These are phyloP conservation scores for Ganoderma lucidum DNA, from an alignment of 1,284 basidiomycete genomes.

Conservation along the genomic window DNA sequence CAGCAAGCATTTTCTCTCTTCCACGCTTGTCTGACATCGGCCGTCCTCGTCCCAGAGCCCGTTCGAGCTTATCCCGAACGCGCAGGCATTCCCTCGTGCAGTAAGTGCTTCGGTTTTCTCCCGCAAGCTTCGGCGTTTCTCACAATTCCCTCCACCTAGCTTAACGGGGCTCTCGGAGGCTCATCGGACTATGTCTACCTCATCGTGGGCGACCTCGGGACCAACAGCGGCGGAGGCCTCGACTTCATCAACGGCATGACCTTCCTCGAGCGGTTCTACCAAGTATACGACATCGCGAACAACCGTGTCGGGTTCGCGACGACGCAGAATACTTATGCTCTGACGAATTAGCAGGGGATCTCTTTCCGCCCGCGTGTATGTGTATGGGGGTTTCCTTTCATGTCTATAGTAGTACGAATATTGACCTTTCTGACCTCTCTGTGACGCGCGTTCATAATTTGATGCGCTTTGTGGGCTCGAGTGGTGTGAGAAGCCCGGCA, in stretches of 20 bases:
- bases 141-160: slow-evolving; percentile 31
- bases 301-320: slow-evolving; percentile 52
- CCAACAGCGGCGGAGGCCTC: slow-evolving; percentile 33
- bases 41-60: neutral
- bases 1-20: neutral
- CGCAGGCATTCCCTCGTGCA: slow-evolving; percentile 23
- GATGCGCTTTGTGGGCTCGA: too few species aligned
- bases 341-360: slow-evolving; percentile 43
- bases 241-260: slow-evolving; percentile 44
- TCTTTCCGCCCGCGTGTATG: neutral
- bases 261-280: slow-evolving; percentile 66
- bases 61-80: slow-evolving; percentile 25
- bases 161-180: slow-evolving; percentile 42
- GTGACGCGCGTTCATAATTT: too few species aligned
- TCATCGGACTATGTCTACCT: slow-evolving; percentile 37
- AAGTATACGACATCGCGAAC: slow-evolving; percentile 66
- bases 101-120: neutral
- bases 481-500: too few species aligned
- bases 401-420: too few species aligned
- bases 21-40: too few species aligned
- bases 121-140: neutral
- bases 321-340: slow-evolving; percentile 49
- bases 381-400: neutral
- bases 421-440: too few species aligned
- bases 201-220: slow-evolving; percentile 36